Conservation (phyloP, 495 filamentous ascomycete genomes). For the Corynascus novoguineensis region DNA sequence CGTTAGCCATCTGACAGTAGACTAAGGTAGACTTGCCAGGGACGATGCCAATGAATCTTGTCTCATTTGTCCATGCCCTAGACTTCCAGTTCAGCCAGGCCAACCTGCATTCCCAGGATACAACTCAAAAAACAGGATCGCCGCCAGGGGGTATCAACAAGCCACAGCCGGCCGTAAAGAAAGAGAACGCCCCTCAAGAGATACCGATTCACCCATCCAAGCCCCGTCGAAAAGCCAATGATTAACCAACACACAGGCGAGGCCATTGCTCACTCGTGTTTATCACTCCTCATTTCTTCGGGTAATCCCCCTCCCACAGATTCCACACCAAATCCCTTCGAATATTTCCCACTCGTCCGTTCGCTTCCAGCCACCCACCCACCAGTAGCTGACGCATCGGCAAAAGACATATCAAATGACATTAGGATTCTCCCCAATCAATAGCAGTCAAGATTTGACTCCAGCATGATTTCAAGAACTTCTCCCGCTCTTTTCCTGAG, state of each 20-base stretch:
- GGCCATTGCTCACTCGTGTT: background rate
- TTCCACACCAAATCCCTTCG: background rate
- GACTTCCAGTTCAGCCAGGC: background rate
- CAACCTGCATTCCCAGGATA: background rate
- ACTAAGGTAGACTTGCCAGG: too few relatives aligned
- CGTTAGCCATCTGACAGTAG: too few relatives aligned
- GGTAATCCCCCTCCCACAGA: background rate
- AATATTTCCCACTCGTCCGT: too few relatives aligned
- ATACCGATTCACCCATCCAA: background rate
- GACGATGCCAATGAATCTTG: background rate
- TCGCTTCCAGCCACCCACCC: too few relatives aligned
- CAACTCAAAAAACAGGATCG: slow-evolving; percentile 1
- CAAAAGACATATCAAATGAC: too few relatives aligned
- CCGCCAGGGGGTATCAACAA: slow-evolving; percentile 12
- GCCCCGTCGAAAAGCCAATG: background rate
- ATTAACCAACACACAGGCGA: background rate
- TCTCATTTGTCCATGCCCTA: background rate
- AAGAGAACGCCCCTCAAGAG: background rate
- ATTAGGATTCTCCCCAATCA: too few relatives aligned
- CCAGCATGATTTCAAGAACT: too few relatives aligned
- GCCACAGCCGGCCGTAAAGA: background rate
- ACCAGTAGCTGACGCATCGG: too few relatives aligned
- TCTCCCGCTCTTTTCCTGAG: background rate
- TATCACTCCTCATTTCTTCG: background rate
- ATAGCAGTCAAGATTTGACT: background rate